A percentile compares a stretch with the other conserved stretches of the same genome.
phyloP scores from a whole-genome alignment of 2,329 filamentous ascomycete genomes.

The Apiospora saccharicola region DNA sequence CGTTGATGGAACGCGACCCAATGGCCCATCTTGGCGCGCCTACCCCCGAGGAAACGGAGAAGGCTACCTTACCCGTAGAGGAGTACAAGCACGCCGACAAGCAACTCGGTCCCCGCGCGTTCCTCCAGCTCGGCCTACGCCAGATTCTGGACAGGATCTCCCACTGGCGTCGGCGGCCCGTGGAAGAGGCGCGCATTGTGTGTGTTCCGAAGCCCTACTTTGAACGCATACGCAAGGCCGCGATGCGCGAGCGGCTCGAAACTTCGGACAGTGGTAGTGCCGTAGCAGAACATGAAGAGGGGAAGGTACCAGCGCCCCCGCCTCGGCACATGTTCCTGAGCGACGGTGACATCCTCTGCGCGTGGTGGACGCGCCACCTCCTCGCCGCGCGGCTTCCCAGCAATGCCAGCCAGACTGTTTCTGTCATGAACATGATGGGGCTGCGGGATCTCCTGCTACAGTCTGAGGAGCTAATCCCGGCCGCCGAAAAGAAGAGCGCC shows the following conservation, averaged over 20 bases:
- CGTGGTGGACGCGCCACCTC: constrained; percentile 46
- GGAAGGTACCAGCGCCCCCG: not conserved
- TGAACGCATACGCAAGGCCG: not conserved
- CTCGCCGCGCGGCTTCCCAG: constrained; percentile 34
- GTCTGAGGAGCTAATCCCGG: too few relatives aligned
- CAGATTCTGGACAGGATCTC: not conserved
- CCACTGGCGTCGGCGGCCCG: too few relatives aligned
- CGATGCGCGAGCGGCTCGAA: not conserved
- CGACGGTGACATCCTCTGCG: constrained; percentile 38
- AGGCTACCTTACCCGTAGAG: constrained; percentile 45
- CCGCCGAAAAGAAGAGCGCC: too few relatives aligned
- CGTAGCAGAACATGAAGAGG: not conserved
- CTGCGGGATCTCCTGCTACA: constrained; percentile 31
- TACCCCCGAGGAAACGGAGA: constrained; percentile 23
- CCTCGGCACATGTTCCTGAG: not conserved
- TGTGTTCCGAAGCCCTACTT: not conserved
- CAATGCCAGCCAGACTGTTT: constrained; percentile 41
- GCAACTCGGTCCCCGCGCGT: not conserved
- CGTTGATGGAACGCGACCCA: constrained; percentile 41
- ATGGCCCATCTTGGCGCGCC: constrained; percentile 31
- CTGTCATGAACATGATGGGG: constrained; percentile 40
- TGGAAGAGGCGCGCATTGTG: not conserved
- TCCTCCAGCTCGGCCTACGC: not conserved
- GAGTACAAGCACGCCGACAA: constrained; percentile 35
- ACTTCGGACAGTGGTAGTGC: too few relatives aligned